Base-by-base conservation (phyloP, 768 basidiomycete species). In the Lanmaoa rubissima region DNA sequence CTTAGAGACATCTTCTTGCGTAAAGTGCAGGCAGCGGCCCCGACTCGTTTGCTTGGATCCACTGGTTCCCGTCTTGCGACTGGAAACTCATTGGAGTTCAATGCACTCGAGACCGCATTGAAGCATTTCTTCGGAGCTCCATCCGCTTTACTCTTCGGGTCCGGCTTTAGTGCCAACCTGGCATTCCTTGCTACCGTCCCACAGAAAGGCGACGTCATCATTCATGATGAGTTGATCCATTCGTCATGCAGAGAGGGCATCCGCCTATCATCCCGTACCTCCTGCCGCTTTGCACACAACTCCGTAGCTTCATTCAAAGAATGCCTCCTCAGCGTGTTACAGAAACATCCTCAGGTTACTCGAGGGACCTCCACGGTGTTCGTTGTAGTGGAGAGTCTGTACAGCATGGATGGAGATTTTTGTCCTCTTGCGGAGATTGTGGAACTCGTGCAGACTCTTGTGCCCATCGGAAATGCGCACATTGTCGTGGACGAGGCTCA, bases 371-470 rank as follows among this genome's bases (percentile, higher is more conserved):
- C 57, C 43, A 74, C 61, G 39, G 64, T 84, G 8, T 84, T 82
- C 61, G 60, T 86, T 19, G 74, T 78, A 0, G 69, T 84, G 12
- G 84, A 85, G 69, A 75, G 75, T 10, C 66, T 84, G 16, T 85
- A 86, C 65, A 82, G 80, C 57, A 85, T 85, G 83, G 82, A 85
- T 42, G 84, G 84, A 6, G 79, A 82, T 58, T 73, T 83, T 35
- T 73, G 75, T 4, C 82, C 81, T 3, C 64, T 86, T 11, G 56
- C 52, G 2, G 74, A 74, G 40, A 75, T 84, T 13, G 71, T 80
- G 32, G 66, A 69, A 14, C 43, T 75, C 1, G 57, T 80, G 24
- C 72, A 82, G 26, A 53, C 64, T 2, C 57, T 70, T 0, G 64
- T 81, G 4, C 79, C 78, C 5, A 48, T 53, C 6, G 73, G 70